These are phyloP conservation scores for Sclerotinia trifoliorum DNA, from an alignment of 2,329 filamentous ascomycete genomes.

Conservation along the genomic window DNA sequence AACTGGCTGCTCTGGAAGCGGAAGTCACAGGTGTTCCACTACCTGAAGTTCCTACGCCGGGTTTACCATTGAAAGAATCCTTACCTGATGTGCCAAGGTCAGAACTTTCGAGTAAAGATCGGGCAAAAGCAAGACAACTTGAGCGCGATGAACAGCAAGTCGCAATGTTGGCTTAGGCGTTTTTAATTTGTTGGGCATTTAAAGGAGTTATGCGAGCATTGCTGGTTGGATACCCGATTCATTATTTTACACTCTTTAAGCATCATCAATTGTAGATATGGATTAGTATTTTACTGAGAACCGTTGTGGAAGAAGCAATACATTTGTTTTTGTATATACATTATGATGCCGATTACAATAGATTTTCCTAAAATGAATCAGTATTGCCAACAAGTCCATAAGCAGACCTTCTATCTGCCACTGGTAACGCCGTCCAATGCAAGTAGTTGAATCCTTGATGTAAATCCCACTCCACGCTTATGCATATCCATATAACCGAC, in stretches of 20 bases:
- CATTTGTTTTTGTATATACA: neutral
- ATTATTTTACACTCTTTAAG: conserved; percentile 13
- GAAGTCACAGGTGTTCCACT: conserved; percentile 50
- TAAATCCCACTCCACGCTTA: conserved; percentile 23
- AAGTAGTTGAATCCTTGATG: neutral
- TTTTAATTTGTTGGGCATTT: conserved; percentile 30
- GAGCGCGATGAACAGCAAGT: conserved; percentile 34
- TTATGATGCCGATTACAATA: neutral
- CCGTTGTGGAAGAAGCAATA: neutral
- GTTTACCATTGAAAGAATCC: conserved; percentile 26
- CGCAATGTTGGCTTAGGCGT: conserved; percentile 37
- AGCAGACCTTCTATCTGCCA: neutral
- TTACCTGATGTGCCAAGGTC: conserved; percentile 38
- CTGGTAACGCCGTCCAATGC: conserved; percentile 18
- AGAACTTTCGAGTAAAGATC: conserved; percentile 29
- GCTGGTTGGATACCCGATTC: conserved; percentile 31
- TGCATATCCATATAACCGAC: conserved; percentile 6
- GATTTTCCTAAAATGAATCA: neutral
- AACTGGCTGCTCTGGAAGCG: conserved; percentile 76
- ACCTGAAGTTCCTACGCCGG: conserved; percentile 37
- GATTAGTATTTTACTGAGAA: neutral
- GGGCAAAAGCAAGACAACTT: conserved; percentile 34
- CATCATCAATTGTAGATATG: conserved; percentile 9
- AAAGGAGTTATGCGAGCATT: conserved; percentile 32
- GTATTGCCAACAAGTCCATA: neutral